These are phyloP conservation scores for Peribolospora baueri DNA, from an alignment of 768 basidiomycete species.

Conservation along the genomic window DNA sequence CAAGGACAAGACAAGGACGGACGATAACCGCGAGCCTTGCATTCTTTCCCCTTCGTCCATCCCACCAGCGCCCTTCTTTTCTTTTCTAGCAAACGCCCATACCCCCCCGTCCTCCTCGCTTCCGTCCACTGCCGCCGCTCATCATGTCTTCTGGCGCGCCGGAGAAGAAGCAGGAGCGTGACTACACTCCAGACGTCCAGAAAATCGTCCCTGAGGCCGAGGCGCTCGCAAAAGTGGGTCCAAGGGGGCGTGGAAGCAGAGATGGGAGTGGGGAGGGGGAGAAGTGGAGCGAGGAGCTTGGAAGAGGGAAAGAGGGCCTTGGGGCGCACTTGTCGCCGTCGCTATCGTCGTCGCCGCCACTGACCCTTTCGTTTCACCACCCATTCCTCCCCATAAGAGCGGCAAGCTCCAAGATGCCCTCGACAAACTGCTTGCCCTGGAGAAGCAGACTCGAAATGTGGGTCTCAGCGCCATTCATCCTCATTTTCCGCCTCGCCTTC, in stretches of 20 bases:
- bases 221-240: conserved; percentile 42
- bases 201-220: conserved; percentile 44
- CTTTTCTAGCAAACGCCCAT: not conserved
- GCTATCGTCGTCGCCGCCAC: not conserved
- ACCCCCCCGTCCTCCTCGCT: conserved; percentile 1
- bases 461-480: conserved; percentile 11
- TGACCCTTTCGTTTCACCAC: conserved; percentile 1
- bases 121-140: no score
- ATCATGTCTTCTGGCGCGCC: no score
- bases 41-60: not conserved
- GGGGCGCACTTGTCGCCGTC: no score
- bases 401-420: conserved; percentile 63
- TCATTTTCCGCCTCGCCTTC: not conserved
- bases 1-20: not conserved
- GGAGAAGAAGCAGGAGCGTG: conserved; percentile 17
- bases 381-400: conserved; percentile 26
- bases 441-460: conserved; percentile 93
- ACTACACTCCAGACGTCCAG: conserved; percentile 65
- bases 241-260: not conserved
- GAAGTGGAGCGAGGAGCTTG: not conserved
- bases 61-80: not conserved
- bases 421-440: conserved; percentile 65
- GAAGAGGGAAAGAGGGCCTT: no score
- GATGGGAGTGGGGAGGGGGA: not conserved
- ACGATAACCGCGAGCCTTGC: not conserved